Conservation (phyloP, 805 yeast genomes). For the Saturnispora ahearnii region DNA sequence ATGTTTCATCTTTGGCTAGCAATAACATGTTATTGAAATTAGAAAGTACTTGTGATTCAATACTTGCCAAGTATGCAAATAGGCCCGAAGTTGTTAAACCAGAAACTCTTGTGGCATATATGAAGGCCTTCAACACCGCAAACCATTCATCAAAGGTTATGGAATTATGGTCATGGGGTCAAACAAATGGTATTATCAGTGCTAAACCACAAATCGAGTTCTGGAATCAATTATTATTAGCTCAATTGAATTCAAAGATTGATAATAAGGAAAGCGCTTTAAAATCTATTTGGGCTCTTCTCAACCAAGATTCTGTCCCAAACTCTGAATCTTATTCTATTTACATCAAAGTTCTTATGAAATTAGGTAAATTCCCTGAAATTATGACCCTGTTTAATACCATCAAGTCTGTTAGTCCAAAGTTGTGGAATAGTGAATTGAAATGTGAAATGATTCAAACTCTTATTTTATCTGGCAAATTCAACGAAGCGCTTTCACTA, state of each 20-base stretch:
- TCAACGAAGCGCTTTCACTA: conserved; percentile 33
- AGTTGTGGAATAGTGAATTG: conserved; percentile 31
- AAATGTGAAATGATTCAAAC: conserved; percentile 40
- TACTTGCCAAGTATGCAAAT: conserved; percentile 5
- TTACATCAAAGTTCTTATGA: conserved; percentile 39
- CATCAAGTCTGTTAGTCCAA: conserved; percentile 26
- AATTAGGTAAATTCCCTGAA: conserved; percentile 32
- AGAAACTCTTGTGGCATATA: conserved; percentile 9
- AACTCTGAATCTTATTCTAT: conserved; percentile 41
- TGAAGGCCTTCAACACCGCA: conserved; percentile 12
- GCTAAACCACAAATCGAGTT: conserved; percentile 26
- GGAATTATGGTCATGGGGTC: conserved; percentile 11
- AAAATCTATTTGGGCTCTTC: conserved; percentile 28
- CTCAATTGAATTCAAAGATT: conserved; percentile 22
- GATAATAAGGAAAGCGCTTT: conserved; percentile 29
- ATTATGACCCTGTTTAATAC: conserved; percentile 32
- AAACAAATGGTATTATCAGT: conserved; percentile 8
- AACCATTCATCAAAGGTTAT: conserved; percentile 10
- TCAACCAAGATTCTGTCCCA: conserved; percentile 29
- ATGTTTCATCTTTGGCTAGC: conserved; percentile 4
- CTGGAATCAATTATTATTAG: conserved; percentile 51
- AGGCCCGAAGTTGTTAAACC: conserved; percentile 10
- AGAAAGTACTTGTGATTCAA: conserved; percentile 5
- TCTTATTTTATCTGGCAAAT: conserved; percentile 31
- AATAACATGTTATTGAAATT: conserved; percentile 4